Conservation (phyloP, 495 filamentous ascomycete genomes). For the Endocarpon pusillum region DNA sequence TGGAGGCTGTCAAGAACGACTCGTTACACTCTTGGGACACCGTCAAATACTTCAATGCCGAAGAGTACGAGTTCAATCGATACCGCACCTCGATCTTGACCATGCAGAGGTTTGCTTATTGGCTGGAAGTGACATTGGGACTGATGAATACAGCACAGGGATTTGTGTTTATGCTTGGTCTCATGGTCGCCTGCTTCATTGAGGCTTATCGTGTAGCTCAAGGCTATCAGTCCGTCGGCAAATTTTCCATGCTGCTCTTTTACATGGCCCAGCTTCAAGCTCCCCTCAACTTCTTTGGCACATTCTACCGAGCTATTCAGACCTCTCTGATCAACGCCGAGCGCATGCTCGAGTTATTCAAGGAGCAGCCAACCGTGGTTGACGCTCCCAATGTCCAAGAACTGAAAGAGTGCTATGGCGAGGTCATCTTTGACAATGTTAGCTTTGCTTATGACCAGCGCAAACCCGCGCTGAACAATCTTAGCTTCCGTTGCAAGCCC, state of each 20-base stretch:
- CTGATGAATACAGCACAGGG: slow-evolving; percentile 91
- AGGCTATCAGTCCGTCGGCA: slow-evolving; percentile 49
- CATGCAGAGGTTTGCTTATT: slow-evolving; percentile 76
- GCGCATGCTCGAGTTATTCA: slow-evolving; percentile 86
- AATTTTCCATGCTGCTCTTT: slow-evolving; percentile 65
- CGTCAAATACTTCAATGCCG: slow-evolving; percentile 98
- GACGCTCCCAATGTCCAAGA: slow-evolving; percentile 40
- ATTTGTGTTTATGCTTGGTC: slow-evolving; percentile 78
- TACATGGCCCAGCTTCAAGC: slow-evolving; percentile 89
- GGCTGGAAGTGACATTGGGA: slow-evolving; percentile 72
- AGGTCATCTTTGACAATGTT: slow-evolving; percentile 72
- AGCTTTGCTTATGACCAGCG: slow-evolving; percentile 80
- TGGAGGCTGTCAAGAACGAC: slow-evolving; percentile 96
- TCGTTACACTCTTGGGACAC: slow-evolving; percentile 97
- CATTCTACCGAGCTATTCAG: slow-evolving; percentile 92
- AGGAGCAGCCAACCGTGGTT: slow-evolving; percentile 78
- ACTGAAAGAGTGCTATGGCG: slow-evolving; percentile 51
- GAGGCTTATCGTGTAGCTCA: slow-evolving; percentile 76
- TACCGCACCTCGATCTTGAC: slow-evolving; percentile 63
- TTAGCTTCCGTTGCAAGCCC: slow-evolving; percentile 66
- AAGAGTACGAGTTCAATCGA: slow-evolving; percentile 78
- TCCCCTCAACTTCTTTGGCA: slow-evolving; percentile 93
- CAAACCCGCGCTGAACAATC: slow-evolving; percentile 66
- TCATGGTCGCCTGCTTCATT: slow-evolving; percentile 70
- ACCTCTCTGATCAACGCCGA: slow-evolving; percentile 95